These are phyloP conservation scores for Pleurotus sapidus DNA, from an alignment of 768 basidiomycete species.

Conservation along the genomic window DNA sequence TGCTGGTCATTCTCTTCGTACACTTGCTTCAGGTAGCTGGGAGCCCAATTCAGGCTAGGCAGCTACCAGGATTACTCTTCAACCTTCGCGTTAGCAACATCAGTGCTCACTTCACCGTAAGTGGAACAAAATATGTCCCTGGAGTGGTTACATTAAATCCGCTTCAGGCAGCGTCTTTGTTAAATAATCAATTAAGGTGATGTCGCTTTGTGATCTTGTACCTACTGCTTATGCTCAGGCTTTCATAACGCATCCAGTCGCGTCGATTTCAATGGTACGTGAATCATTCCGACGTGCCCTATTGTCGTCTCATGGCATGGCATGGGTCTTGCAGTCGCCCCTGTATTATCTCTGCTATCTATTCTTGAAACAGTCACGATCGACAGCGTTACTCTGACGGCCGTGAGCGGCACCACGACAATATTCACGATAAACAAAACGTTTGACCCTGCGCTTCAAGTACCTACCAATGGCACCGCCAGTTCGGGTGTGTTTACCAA, in stretches of 20 bases:
- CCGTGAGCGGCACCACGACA: neutral
- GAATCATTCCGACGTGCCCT: neutral
- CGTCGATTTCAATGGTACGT: neutral
- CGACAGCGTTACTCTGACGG: neutral
- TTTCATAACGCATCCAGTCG: neutral
- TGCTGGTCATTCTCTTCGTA: neutral
- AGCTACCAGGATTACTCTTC: neutral
- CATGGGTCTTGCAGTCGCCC: neutral
- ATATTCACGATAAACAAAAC: neutral
- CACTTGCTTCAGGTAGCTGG: neutral
- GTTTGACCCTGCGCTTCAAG: neutral
- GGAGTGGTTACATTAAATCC: neutral
- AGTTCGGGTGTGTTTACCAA: neutral
- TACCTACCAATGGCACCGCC: neutral
- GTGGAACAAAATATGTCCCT: neutral
- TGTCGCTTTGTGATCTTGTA: neutral
- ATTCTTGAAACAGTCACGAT: neutral
- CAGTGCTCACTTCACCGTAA: conserved; percentile 3
- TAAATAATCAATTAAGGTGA: conserved; percentile 4
- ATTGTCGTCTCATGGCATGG: neutral
- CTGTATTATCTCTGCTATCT: neutral
- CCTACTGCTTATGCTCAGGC: too few relatives aligned
- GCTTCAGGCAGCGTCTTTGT: neutral
- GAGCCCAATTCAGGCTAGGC: neutral
- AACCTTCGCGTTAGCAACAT: neutral